A percentile compares a stretch with the other conserved stretches of the same genome.
Evolutionary conservation across 768 basidiomycete genomes (phyloP).

Genomic region (Rubroboletus pulcherrimus): DNA sequence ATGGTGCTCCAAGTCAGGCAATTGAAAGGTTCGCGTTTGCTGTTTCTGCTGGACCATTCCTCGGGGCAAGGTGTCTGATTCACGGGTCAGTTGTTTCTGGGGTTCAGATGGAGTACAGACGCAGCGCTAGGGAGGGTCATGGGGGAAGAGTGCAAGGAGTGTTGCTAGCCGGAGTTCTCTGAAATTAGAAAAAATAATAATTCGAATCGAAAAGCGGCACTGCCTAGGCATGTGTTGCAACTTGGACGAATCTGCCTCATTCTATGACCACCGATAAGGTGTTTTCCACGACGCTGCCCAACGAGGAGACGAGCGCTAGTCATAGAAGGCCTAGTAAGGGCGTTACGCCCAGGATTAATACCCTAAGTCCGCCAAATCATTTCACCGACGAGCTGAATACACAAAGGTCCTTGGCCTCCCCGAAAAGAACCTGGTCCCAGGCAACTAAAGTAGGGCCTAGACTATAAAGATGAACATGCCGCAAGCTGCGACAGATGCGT

Average conservation of each 20-base stretch:
- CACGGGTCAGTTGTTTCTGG: slow-evolving; percentile 2
- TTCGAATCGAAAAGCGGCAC: slow-evolving; percentile 27
- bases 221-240: slow-evolving; percentile 5
- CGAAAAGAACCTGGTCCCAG: background rate
- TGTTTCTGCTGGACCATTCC: background rate
- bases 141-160: slow-evolving; percentile 27
- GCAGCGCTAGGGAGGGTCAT: slow-evolving; percentile 16
- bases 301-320: background rate
- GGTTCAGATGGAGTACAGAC: slow-evolving; percentile 7
- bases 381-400: background rate
- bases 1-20: slow-evolving; percentile 1
- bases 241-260: slow-evolving; percentile 4
- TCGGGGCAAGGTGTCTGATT: slow-evolving; percentile 1
- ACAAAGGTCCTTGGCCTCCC: background rate
- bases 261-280: background rate
- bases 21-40: background rate
- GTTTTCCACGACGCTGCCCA: background rate
- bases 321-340: background rate
- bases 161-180: slow-evolving; percentile 28
- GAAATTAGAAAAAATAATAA: slow-evolving; percentile 30
- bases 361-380: background rate
- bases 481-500: background rate
- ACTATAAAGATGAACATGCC: background rate
- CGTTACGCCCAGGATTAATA: background rate
- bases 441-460: background rate